A percentile compares a stretch with the other conserved stretches of the same genome.
Evolutionary conservation across 768 basidiomycete genomes (phyloP).

Genomic region (Auriscalpium microsporum): DNA sequence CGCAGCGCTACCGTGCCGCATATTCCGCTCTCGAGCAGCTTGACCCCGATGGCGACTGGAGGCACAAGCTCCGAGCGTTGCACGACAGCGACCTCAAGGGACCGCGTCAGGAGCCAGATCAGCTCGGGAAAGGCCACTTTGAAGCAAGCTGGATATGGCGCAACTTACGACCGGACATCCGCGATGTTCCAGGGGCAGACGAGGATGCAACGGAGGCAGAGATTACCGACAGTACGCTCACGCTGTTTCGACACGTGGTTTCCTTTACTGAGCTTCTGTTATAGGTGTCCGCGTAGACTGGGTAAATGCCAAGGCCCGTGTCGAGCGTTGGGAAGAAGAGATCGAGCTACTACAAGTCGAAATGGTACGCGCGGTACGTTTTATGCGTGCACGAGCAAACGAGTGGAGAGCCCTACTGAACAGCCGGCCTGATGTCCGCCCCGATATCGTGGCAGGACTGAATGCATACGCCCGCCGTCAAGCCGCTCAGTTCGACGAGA

Average conservation of each 20-base stretch:
- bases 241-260: no score
- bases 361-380: neutral
- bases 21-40: neutral
- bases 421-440: neutral
- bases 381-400: neutral
- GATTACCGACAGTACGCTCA: no score
- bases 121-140: neutral
- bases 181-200: neutral
- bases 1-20: neutral
- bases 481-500: neutral
- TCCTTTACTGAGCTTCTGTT: no score
- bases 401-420: neutral
- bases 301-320: neutral
- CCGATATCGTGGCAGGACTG: neutral
- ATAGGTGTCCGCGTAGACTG: neutral
- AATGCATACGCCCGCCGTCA: neutral
- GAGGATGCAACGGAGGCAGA: no score
- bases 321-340: neutral
- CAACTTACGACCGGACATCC: neutral
- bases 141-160: neutral
- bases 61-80: neutral
- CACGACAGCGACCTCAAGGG: neutral
- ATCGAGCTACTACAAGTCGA: neutral
- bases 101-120: neutral
- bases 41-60: neutral